Percentiles rank a stretch among this genome's conserved stretches.
Conservation (phyloP, 805 yeast species). For the Candida broadrunensis region DNA sequence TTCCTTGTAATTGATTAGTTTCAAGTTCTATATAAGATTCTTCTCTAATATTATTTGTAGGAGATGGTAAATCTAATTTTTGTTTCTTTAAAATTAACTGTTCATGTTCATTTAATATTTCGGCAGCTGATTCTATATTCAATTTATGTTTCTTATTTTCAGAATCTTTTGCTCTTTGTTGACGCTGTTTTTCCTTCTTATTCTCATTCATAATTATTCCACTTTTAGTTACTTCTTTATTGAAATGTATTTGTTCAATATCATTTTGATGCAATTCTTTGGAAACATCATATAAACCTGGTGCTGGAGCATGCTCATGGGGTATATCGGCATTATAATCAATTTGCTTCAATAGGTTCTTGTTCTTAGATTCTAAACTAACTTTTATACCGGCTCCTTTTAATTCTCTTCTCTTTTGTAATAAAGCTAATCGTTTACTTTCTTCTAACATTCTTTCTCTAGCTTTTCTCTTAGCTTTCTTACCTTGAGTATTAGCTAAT, state of each 20-base stretch:
- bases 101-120: constrained; percentile 15
- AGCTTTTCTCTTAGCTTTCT: constrained; percentile 87
- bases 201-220: constrained; percentile 45
- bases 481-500: constrained; percentile 88
- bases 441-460: constrained; percentile 82
- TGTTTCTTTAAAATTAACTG: constrained; percentile 21
- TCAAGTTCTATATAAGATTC: constrained; percentile 11
- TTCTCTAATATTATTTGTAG: constrained; percentile 10
- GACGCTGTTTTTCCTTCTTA: constrained; percentile 21
- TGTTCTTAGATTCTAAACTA: constrained; percentile 49
- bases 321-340: constrained; percentile 86
- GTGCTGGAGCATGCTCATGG: constrained; percentile 65
- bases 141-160: constrained; percentile 14
- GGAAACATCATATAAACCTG: constrained; percentile 65
- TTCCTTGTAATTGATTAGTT: constrained; percentile 10
- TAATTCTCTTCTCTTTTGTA: constrained; percentile 78
- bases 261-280: constrained; percentile 52
- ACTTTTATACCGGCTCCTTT: constrained; percentile 73
- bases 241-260: constrained; percentile 39
- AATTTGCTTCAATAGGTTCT: constrained; percentile 55
- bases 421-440: constrained; percentile 66
- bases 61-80: constrained; percentile 24
- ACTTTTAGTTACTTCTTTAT: constrained; percentile 34
- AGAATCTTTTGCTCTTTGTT: constrained; percentile 11
- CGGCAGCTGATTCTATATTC: constrained; percentile 23